Base-by-base conservation (phyloP, 495 filamentous ascomycete genomes). In the Penicillium crystallinum region DNA sequence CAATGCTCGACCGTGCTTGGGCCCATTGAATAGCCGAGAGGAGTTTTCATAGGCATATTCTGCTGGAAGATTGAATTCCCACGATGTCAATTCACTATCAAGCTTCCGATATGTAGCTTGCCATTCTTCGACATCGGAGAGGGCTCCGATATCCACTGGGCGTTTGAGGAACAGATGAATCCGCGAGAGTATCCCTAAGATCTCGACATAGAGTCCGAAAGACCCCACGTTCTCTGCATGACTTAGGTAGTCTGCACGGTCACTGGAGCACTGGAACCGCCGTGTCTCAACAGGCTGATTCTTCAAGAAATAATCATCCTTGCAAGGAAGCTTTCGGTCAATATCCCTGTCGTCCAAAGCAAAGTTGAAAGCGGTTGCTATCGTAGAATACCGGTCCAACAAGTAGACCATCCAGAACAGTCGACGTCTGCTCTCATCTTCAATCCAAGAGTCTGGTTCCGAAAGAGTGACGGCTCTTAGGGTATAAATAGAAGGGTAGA, bases 321-420 rank as follows among this genome's bases (percentile, higher is more conserved):
- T 83, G 62, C 90, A 96, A 17, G 90, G 90, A 11, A 96, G 75
- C 39, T 83, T 89, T 22, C 90, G 81, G 61, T 95, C 89, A 44
- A 96, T 92, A 55, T 95, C 89, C 56, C 85, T 88, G 58, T 95
- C 89, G 54, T 90, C 85, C 42, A 96, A 70, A 2, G 87, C 88
- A 66, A 96, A 91, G 63, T 95, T 89, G 56, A 96, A 93, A 3
- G 90, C 88, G 0, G 90, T 96, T 0, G 89, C 85, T 39, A 95
- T 81, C 1, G 89, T 95, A 1, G 90, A 90, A 58, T 93, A 95
- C 35, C 91, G 78, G 67, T 96, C 90, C 30, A 96, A 76, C 23
- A 95, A 64, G 60, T 93, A 96, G 23, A 95, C 84, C 87, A 90
- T 91, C 90, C 90, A 96, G 72, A 96, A 95, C 1, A 95, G 71